Evolutionary conservation across 2,329 filamentous ascomycete genomes (phyloP).

Genomic region (Paraphoma chrysanthemicola): DNA sequence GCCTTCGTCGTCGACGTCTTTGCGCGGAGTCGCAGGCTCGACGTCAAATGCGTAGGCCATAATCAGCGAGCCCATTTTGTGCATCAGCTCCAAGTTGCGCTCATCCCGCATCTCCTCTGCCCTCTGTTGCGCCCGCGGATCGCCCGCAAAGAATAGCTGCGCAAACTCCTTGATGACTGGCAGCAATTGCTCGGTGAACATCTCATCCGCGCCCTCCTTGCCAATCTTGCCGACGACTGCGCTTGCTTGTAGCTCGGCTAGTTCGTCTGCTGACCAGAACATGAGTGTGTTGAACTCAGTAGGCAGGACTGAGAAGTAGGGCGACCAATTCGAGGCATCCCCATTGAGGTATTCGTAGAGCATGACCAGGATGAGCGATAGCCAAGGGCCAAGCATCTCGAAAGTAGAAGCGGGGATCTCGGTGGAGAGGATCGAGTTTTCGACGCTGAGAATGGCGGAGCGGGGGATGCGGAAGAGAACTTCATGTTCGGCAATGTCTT

Average conservation of each 20-base stretch:
- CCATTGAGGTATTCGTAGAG: slow-evolving; percentile 74
- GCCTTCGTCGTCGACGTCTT: slow-evolving; percentile 65
- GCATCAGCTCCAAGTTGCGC: slow-evolving; percentile 66
- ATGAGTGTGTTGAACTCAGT: slow-evolving; percentile 80
- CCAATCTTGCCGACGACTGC: slow-evolving; percentile 80
- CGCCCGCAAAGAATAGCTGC: slow-evolving; percentile 50
- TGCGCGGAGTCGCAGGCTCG: slow-evolving; percentile 53
- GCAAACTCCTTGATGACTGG: slow-evolving; percentile 58
- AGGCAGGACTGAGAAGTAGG: slow-evolving; percentile 80
- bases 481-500: slow-evolving; percentile 75
- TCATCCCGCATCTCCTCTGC: slow-evolving; percentile 52
- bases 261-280: slow-evolving; percentile 80
- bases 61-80: slow-evolving; percentile 85
- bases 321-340: slow-evolving; percentile 71
- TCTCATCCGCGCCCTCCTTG: slow-evolving; percentile 71
- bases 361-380: slow-evolving; percentile 76
- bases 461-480: slow-evolving; percentile 83
- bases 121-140: slow-evolving; percentile 33
- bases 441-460: slow-evolving; percentile 70
- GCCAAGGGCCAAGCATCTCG: slow-evolving; percentile 54
- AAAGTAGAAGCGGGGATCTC: slow-evolving; percentile 53
- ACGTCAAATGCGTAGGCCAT: slow-evolving; percentile 95
- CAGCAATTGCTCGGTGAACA: slow-evolving; percentile 66
- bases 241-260: slow-evolving; percentile 77
- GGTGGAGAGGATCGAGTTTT: slow-evolving; percentile 72